Percentiles rank a stretch among this genome's conserved stretches.
Evolutionary conservation across 495 filamentous ascomycete species (phyloP).

Genomic region (Podospora bellae-mahoneyi): DNA sequence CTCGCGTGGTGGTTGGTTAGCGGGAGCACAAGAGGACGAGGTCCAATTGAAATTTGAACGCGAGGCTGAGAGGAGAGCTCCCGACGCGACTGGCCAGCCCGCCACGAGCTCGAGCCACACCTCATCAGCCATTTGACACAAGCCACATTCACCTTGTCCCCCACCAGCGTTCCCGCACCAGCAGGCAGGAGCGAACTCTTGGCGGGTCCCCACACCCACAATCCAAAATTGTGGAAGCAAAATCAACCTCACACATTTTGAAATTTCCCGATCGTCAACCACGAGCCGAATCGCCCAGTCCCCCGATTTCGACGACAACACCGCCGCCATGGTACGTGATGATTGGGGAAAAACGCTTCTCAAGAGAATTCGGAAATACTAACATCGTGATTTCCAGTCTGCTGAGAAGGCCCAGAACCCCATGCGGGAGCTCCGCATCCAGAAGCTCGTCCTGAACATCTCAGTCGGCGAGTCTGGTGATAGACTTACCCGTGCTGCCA

Average conservation of each 20-base stretch:
- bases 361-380: constrained; percentile 19
- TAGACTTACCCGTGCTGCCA: constrained; percentile 98
- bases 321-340: constrained; percentile 29
- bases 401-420: constrained; percentile 82
- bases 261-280: constrained; percentile 23
- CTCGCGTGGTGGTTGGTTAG: constrained; percentile 35
- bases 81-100: constrained; percentile 19
- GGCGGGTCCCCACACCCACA: constrained; percentile 28
- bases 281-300: constrained; percentile 19
- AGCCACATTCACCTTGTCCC: constrained; percentile 28
- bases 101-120: constrained; percentile 16
- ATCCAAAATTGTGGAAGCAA: constrained; percentile 30
- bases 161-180: constrained; percentile 19
- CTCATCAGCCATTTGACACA: constrained; percentile 17
- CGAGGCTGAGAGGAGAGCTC: constrained; percentile 34
- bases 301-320: constrained; percentile 28
- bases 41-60: constrained; percentile 26
- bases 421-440: constrained; percentile 99
- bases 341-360: not conserved
- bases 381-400: constrained; percentile 40
- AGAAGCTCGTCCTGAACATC: constrained; percentile 99
- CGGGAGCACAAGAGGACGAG: constrained; percentile 9
- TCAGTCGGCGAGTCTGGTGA: constrained; percentile 99
- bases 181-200: constrained; percentile 10
- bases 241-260: constrained; percentile 23